Percentiles rank a stretch among this genome's conserved stretches.
Conservation (phyloP, 208 protist genomes). For the Trypanosoma theileri region DNA sequence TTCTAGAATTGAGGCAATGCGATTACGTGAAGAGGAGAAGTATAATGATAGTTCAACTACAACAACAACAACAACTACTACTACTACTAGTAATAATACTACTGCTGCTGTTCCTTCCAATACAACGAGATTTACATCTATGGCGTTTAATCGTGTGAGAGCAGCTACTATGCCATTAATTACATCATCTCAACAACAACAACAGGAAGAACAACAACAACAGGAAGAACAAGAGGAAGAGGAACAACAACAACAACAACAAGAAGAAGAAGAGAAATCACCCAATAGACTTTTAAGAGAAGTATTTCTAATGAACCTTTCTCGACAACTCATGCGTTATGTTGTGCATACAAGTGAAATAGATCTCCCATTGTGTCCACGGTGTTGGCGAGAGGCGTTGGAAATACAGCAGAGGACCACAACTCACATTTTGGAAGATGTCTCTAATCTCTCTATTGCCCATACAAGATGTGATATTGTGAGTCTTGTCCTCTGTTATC, state of each 20-base stretch:
- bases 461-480: not conserved
- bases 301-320: conserved; percentile 10
- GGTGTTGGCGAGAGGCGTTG: conserved; percentile 25
- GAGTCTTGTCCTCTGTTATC: conserved; percentile 17
- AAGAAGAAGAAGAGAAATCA: not conserved
- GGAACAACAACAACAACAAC: not conserved
- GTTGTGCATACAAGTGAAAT: conserved; percentile 18
- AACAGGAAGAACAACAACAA: no score
- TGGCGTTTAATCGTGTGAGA: no score
- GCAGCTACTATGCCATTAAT: no score
- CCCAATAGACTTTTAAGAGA: conserved; percentile 1
- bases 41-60: no score
- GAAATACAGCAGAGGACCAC: conserved; percentile 4
- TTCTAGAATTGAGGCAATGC: no score
- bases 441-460: not conserved
- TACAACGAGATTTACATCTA: no score
- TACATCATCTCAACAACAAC: no score
- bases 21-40: no score
- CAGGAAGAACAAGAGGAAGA: no score
- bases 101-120: no score
- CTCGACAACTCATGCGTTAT: conserved; percentile 14
- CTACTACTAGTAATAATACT: no score
- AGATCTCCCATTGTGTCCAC: conserved; percentile 21
- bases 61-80: no score
- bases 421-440: conserved; percentile 12